Evolutionary conservation across 2,329 filamentous ascomycete species (phyloP), one percentile per base, ranked within the genome.

Genomic region (Stemphylium lycopersici): DNA sequence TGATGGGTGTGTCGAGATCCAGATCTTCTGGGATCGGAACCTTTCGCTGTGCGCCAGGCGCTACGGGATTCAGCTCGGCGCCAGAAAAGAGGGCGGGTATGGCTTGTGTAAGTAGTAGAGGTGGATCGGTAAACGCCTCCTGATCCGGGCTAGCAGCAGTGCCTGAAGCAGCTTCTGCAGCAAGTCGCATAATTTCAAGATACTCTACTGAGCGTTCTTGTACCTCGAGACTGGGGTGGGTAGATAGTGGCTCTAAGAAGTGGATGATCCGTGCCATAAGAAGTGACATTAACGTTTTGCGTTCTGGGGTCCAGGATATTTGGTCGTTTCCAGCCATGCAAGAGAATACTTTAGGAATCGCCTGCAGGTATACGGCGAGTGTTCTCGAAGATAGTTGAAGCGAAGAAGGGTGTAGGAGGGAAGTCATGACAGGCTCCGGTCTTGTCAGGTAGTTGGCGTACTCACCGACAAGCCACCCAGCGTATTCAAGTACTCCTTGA

Each of bases 161-260:
- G 1, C 82, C 86, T 7, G 87, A 83, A 3, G 85, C 85, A 12
- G 93, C 92, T 77, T 99, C 95, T 1, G 87, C 87, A 2, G 91
- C 91, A 39, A 99, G 81, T 54, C 91, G 91, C 67, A 98, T 85
- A 11, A 98, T 81, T 71, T 99, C 95, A 0, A 92, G 83, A 65
- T 96, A 96, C 70, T 97, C 93, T 1, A 97, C 93, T 3, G 93
- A 89, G 52, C 95, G 86, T 74, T 98, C 95, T 76, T 99, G 95
- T 3, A 99, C 92, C 71, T 99, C 95, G 1, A 99, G 81, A 66
- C 87, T 91, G 0, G 93, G 93, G 72, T 98, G 91, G 36, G 88
- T 81, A 0, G 87, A 86, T 13, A 98, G 76, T 0, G 87, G 85
- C 66, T 98, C 93, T 18, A 96, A 79, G 42, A 90, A 89, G 71